Base-by-base conservation (phyloP, 345 rosid genomes). In the Raphanus sativus region DNA sequence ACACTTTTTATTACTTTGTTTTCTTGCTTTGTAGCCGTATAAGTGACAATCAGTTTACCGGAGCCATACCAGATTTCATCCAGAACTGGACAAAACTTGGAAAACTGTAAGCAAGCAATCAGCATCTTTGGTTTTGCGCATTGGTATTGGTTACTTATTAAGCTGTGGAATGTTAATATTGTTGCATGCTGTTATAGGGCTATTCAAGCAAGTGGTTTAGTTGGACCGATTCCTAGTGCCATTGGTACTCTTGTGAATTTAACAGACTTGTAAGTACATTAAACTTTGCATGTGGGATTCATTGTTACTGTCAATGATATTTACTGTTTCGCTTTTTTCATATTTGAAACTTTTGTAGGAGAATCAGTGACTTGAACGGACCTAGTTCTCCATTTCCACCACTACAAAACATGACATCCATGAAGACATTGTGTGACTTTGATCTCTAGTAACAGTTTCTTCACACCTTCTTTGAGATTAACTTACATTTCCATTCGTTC, bases 331-430 rank as follows among this genome's bases (percentile, higher is more conserved):
- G 21, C 10, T 50, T 50, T n/a, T 63, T 32, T 50, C 29, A 16
- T 4, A 67, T 48, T 38, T 75, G 62, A 15, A 50, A n/a, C 6
- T 6, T 7, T 59, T 33, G 59, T 81, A 86, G 91, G 91, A 86
- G 89, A 77, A 85, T 90, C 36, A 84, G 68, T 79, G 91, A 87
- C 80, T 73, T 86, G 70, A 69, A 73, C 45, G 89, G 85, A 67
- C 62, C 69, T 0, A 16, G 59, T 15, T 52, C 59, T 52, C n/a
- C 61, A 45, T 82, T 88, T 75, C 91, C 91, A 42, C 75, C 85
- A 0, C 78, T 81, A 32, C 11, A 4, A 15, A 50, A 58, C 59
- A 74, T 78, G 85, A 74, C 64, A 33, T 65, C 75, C 3, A 3
- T 85, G 82, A 62, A 77, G 73, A 77, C 0, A 61, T 25, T 88